Evolutionary conservation across 768 basidiomycete species (phyloP).

Genomic region (Trametopsis cervina): DNA sequence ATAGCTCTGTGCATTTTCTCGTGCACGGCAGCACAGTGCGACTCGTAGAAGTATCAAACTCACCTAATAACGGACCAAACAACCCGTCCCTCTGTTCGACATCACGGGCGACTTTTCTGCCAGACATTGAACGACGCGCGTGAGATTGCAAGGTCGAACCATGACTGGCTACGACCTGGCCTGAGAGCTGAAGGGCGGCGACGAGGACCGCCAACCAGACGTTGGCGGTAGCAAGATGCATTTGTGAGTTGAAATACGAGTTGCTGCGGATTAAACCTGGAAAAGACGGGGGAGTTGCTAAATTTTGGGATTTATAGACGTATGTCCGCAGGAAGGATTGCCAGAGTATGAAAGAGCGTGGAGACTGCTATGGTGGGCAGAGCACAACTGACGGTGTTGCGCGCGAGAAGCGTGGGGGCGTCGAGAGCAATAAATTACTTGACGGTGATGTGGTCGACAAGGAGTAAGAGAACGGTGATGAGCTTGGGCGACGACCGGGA

Average conservation of each 20-base stretch:
- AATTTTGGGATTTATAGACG: not conserved
- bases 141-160: conserved; percentile 31
- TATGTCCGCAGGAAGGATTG: conserved; percentile 13
- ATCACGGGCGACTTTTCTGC: conserved; percentile 18
- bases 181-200: conserved; percentile 20
- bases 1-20: not conserved
- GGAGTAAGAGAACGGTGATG: conserved; percentile 1
- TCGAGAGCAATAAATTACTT: conserved; percentile 13
- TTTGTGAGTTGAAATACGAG: conserved; percentile 13
- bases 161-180: conserved; percentile 30
- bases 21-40: not conserved
- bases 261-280: conserved; percentile 9
- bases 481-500: not conserved
- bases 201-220: conserved; percentile 17
- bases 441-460: conserved; percentile 9
- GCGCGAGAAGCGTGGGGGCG: conserved; percentile 3
- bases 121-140: conserved; percentile 25
- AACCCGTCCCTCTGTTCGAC: conserved; percentile 2
- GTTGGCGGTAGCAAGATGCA: not conserved
- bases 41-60: conserved; percentile 1
- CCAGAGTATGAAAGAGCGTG: conserved; percentile 35
- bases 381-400: not conserved
- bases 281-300: not conserved
- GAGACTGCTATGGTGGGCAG: conserved; percentile 23
- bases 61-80: conserved; percentile 8